These are phyloP conservation scores for Globisporangium viniferum DNA, from an alignment of 352 stramenopile species.

Conservation along the genomic window DNA sequence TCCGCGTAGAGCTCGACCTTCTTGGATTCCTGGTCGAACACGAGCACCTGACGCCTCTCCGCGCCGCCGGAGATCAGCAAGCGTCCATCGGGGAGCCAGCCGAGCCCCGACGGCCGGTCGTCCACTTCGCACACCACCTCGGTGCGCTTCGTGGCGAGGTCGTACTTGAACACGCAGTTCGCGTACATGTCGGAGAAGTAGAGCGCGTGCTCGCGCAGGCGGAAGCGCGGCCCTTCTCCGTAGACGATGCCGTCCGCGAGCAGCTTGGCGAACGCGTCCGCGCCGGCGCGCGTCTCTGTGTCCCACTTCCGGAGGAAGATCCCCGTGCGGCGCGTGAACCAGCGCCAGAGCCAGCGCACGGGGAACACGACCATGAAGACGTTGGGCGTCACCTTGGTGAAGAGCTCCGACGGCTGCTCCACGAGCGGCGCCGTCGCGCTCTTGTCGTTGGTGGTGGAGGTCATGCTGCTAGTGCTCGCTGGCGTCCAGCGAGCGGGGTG, in stretches of 20 bases:
- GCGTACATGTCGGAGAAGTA: slow-evolving; percentile 72
- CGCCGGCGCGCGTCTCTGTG: slow-evolving; percentile 6
- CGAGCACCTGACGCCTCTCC: slow-evolving; percentile 43
- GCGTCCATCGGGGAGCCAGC: slow-evolving; percentile 58
- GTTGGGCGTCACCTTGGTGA: slow-evolving; percentile 19
- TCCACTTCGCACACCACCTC: slow-evolving; percentile 41
- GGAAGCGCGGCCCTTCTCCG: slow-evolving; percentile 61
- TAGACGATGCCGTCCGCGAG: slow-evolving; percentile 44
- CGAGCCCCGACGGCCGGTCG: slow-evolving; percentile 54
- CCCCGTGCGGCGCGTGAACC: slow-evolving; percentile 24
- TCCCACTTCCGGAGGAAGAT: slow-evolving; percentile 15
- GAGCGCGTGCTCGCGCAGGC: slow-evolving; percentile 38
- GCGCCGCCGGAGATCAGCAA: slow-evolving; percentile 54
- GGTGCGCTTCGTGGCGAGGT: slow-evolving; percentile 31
- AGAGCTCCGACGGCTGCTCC: slow-evolving; percentile 12
- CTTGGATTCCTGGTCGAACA: slow-evolving; percentile 32
- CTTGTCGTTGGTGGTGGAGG: neutral
- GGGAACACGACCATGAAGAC: slow-evolving; percentile 21
- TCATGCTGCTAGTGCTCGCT: neutral
- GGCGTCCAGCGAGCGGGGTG: neutral
- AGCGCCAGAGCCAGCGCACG: slow-evolving; percentile 29
- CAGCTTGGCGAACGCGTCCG: slow-evolving; percentile 33
- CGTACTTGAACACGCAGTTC: slow-evolving; percentile 56
- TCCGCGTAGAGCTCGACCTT: slow-evolving; percentile 44
- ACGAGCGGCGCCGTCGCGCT: neutral